These are phyloP conservation scores for Naganishia albida DNA, from an alignment of 1,284 basidiomycete genomes.

Conservation along the genomic window DNA sequence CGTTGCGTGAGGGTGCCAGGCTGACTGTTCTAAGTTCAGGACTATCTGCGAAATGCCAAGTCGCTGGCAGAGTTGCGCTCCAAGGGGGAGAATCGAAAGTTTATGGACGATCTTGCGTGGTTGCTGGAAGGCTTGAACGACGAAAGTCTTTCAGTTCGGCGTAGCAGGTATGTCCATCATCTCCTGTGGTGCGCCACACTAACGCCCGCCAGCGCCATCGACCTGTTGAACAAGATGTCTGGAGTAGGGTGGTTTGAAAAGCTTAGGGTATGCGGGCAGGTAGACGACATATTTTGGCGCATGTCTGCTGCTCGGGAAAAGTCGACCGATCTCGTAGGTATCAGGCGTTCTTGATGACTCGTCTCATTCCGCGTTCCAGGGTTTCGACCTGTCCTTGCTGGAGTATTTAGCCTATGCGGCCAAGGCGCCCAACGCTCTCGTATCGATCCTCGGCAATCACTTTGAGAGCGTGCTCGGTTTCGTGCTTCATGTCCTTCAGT, in stretches of 20 bases:
- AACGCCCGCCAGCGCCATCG: constrained; percentile 40
- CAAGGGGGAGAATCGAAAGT: constrained; percentile 49
- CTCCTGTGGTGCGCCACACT: background rate
- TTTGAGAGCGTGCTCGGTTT: constrained; percentile 13
- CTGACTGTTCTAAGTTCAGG: background rate
- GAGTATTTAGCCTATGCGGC: constrained; percentile 26
- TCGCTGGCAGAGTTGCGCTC: constrained; percentile 48
- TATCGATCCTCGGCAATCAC: constrained; percentile 18
- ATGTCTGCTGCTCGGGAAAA: constrained; percentile 27
- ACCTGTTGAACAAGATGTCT: constrained; percentile 47
- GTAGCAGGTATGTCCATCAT: constrained; percentile 40
- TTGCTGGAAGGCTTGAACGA: constrained; percentile 44
- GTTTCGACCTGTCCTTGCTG: constrained; percentile 29
- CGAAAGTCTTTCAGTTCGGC: constrained; percentile 35
- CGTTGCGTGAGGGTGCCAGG: background rate
- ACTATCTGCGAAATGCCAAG: constrained; percentile 27
- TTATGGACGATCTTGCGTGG: constrained; percentile 50
- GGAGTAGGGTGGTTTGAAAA: constrained; percentile 44
- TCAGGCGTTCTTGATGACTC: too few relatives aligned
- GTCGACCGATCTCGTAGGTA: constrained; percentile 28
- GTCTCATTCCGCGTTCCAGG: constrained; percentile 9
- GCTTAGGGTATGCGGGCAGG: constrained; percentile 46
- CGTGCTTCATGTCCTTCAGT: constrained; percentile 7
- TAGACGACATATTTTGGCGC: constrained; percentile 42
- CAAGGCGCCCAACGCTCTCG: constrained; percentile 13